Evolutionary conservation across 768 basidiomycete genomes (phyloP).

Genomic region (Rhodotorula paludigena): DNA sequence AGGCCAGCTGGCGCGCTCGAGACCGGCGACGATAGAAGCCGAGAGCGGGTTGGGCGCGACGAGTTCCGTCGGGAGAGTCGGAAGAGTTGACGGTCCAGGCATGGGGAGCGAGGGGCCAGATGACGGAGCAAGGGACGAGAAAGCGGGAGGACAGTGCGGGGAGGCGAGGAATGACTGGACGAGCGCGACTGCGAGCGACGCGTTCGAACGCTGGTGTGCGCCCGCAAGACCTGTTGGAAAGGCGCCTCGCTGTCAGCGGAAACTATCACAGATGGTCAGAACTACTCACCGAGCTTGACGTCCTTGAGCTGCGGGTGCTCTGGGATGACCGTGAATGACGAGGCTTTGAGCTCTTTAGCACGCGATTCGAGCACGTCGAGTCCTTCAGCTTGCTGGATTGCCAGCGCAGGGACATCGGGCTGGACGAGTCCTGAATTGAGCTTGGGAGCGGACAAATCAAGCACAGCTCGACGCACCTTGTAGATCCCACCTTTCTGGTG

Average conservation of each 20-base stretch:
- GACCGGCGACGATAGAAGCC: constrained; percentile 57
- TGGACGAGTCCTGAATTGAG: constrained; percentile 40
- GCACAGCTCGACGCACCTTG: constrained; percentile 69
- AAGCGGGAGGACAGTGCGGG: constrained; percentile 40
- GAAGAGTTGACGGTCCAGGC: not conserved
- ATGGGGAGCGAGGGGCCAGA: not conserved
- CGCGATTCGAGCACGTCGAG: constrained; percentile 60
- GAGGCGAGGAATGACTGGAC: constrained; percentile 60
- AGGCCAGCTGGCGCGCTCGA: constrained; percentile 76
- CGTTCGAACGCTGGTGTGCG: constrained; percentile 79
- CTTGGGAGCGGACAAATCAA: too few species aligned
- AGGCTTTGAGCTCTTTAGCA: constrained; percentile 43
- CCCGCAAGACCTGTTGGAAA: constrained; percentile 69
- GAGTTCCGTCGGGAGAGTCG: constrained; percentile 25
- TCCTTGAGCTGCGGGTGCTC: constrained; percentile 53
- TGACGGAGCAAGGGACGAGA: constrained; percentile 17
- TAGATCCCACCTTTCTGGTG: constrained; percentile 96
- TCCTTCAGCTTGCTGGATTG: constrained; percentile 72
- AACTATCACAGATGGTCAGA: not conserved
- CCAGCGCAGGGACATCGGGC: constrained; percentile 78
- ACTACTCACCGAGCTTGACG: constrained; percentile 59
- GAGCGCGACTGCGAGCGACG: constrained; percentile 72
- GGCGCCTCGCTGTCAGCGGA: not conserved
- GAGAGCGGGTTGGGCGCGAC: constrained; percentile 51
- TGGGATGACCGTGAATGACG: constrained; percentile 64